phyloP scores from a whole-genome alignment of 257 asterid species.

The Penstemon eatonii region DNA sequence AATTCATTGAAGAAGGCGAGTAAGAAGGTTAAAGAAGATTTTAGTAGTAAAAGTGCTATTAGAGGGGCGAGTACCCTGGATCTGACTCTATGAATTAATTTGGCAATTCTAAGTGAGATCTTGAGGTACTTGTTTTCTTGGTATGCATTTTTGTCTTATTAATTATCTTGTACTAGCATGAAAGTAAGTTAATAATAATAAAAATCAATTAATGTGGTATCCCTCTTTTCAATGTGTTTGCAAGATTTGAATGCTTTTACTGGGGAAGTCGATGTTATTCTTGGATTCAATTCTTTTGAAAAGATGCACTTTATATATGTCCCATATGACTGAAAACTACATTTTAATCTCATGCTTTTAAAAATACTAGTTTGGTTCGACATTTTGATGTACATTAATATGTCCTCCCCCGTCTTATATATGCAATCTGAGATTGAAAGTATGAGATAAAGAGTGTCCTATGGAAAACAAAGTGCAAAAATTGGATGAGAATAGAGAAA shows the following conservation, averaged over 20 bases:
- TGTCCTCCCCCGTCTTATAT: no score
- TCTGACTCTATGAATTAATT: conserved; percentile 97
- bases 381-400: no score
- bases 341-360: no score
- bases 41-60: conserved; percentile 24
- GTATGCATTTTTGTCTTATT: conserved; percentile 14
- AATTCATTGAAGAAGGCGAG: conserved; percentile 24
- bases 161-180: conserved; percentile 37
- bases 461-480: no score
- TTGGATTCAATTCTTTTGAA: not conserved
- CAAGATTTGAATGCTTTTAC: conserved; percentile 20
- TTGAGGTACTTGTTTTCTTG: conserved; percentile 57
- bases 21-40: conserved; percentile 41
- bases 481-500: no score
- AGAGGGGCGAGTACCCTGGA: conserved; percentile 82
- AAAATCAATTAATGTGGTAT: conserved; percentile 27
- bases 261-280: conserved; percentile 13
- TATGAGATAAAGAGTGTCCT: no score
- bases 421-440: no score
- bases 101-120: conserved; percentile 77
- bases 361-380: no score
- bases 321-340: no score
- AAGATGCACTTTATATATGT: no score
- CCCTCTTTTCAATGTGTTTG: conserved; percentile 16
- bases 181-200: conserved; percentile 24